phyloP scores from a whole-genome alignment of 2,329 filamentous ascomycete species.

The Drechslera avenae region DNA sequence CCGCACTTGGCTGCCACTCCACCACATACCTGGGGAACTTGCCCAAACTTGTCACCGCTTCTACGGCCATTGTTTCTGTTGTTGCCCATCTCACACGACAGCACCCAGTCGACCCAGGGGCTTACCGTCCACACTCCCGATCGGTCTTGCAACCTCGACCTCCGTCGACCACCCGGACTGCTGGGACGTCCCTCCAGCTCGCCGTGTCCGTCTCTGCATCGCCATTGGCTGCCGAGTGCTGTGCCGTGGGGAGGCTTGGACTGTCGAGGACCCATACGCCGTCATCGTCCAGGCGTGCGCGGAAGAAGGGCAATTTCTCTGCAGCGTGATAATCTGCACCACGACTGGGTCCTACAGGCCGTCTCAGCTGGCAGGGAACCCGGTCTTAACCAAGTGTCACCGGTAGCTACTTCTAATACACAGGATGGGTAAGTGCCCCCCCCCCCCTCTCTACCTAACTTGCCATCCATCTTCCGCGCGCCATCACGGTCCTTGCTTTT shows the following conservation, averaged over 20 bases:
- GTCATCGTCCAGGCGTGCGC: slow-evolving; percentile 30
- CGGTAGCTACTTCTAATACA: slow-evolving; percentile 31
- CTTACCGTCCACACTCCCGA: slow-evolving; percentile 22
- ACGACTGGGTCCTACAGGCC: slow-evolving; percentile 32
- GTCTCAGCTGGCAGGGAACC: slow-evolving; percentile 40
- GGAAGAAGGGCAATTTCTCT: slow-evolving; percentile 42
- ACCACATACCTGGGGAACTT: no score
- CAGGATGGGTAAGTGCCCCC: slow-evolving; percentile 38
- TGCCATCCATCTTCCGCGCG: slow-evolving; percentile 23
- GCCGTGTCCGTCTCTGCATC: slow-evolving; percentile 26
- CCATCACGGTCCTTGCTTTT: slow-evolving; percentile 33
- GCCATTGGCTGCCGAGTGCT: slow-evolving; percentile 34
- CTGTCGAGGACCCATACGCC: slow-evolving; percentile 35
- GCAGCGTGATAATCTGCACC: slow-evolving; percentile 38
- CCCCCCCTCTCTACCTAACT: slow-evolving; percentile 19
- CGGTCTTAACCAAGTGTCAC: slow-evolving; percentile 34
- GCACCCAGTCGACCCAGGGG: slow-evolving; percentile 3
- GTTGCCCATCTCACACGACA: slow-evolving; percentile 12
- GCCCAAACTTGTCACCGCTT: no score
- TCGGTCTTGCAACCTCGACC: slow-evolving; percentile 31
- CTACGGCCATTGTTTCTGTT: neutral
- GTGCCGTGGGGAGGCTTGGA: slow-evolving; percentile 38
- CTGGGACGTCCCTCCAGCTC: slow-evolving; percentile 31
- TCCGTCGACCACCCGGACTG: slow-evolving; percentile 25
- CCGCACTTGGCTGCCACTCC: neutral